These are phyloP conservation scores for Clitopilus hobsonii DNA, from an alignment of 768 basidiomycete species.

Conservation along the genomic window DNA sequence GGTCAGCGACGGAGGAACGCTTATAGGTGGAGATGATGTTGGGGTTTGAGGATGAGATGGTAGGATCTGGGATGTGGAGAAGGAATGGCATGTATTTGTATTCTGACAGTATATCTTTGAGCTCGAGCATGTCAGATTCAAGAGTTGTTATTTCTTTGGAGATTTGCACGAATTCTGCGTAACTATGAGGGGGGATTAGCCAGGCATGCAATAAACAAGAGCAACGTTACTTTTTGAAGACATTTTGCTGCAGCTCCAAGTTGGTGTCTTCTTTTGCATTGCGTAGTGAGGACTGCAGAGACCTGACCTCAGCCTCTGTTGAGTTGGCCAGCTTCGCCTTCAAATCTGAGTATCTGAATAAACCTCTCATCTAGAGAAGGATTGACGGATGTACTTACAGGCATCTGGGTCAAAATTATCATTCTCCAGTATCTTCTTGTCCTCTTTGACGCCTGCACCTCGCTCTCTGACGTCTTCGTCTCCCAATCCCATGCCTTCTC, in stretches of 20 bases:
- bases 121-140: constrained; percentile 96
- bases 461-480: constrained; percentile 48
- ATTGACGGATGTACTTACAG: no score
- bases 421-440: constrained; percentile 62
- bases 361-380: no score
- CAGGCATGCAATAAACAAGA: not conserved
- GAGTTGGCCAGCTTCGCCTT: constrained; percentile 89
- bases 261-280: constrained; percentile 69
- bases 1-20: constrained; percentile 94
- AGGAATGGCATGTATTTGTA: constrained; percentile 96
- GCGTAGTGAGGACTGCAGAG: constrained; percentile 72
- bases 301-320: constrained; percentile 74
- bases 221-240: constrained; percentile 80
- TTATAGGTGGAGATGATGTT: constrained; percentile 37
- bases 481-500: constrained; percentile 13
- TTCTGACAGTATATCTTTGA: constrained; percentile 90
- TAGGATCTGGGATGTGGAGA: constrained; percentile 83
- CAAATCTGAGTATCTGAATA: constrained; percentile 41
- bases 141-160: constrained; percentile 96
- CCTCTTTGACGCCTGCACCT: constrained; percentile 43
- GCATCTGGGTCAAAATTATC: constrained; percentile 86
- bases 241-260: constrained; percentile 81
- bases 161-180: constrained; percentile 93
- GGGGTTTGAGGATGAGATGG: constrained; percentile 46
- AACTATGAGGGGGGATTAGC: constrained; percentile 43